Percentiles rank a stretch among this genome's conserved stretches.
These are phyloP conservation scores for Boletus rubropictus DNA, from an alignment of 768 basidiomycete genomes.

Conservation along the genomic window DNA sequence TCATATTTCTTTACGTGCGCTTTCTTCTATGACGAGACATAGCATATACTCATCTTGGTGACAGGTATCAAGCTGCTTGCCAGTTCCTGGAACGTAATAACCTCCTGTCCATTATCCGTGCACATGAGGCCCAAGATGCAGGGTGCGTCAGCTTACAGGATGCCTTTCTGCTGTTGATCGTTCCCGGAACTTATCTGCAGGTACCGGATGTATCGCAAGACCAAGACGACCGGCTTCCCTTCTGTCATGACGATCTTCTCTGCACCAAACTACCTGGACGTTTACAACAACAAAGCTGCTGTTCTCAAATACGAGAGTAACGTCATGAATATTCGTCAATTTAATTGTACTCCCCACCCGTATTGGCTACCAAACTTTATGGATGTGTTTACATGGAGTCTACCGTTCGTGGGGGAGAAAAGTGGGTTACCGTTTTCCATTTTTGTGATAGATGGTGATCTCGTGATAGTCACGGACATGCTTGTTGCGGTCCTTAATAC, in stretches of 20 bases:
- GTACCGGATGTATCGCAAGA: conserved; percentile 99
- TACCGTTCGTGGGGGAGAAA: conserved; percentile 98
- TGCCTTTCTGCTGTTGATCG: background rate
- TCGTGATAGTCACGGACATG: conserved; percentile 87
- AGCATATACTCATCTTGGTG: background rate
- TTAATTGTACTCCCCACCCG: conserved; percentile 92
- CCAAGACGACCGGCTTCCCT: conserved; percentile 95
- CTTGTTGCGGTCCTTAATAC: conserved; percentile 93
- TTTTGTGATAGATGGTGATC: conserved; percentile 1
- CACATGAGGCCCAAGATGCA: conserved; percentile 98
- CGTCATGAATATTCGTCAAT: conserved; percentile 97
- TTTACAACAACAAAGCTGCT: conserved; percentile 98
- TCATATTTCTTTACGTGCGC: conserved; percentile 88
- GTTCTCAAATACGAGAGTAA: conserved; percentile 99
- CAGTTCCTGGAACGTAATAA: conserved; percentile 97
- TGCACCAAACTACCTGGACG: conserved; percentile 96
- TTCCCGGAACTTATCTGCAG: conserved; percentile 32
- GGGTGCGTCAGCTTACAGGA: conserved; percentile 51
- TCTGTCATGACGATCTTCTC: conserved; percentile 99
- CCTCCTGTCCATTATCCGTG: conserved; percentile 91
- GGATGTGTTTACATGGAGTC: conserved; percentile 99
- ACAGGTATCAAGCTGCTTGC: conserved; percentile 92
- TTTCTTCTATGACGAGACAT: background rate
- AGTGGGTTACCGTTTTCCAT: conserved; percentile 43
- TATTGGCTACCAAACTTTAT: conserved; percentile 99